These are phyloP conservation scores for Tylopilus rubrobrunneus DNA, from an alignment of 768 basidiomycete species.

Conservation along the genomic window DNA sequence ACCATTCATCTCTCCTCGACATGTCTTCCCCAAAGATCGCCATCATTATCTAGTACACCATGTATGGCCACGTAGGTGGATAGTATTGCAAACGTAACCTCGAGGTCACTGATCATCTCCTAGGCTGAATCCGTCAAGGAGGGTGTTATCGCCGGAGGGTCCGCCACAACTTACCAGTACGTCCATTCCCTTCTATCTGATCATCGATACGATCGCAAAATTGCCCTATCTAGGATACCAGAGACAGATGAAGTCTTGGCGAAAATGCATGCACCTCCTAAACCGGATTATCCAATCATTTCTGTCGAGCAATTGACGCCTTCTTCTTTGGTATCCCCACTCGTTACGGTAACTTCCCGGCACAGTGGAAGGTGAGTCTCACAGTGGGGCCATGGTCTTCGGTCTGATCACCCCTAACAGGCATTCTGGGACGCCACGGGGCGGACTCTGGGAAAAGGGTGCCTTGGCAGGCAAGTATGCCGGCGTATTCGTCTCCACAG, in stretches of 20 bases:
- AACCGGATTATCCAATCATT: constrained; percentile 49
- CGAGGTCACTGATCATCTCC: not conserved
- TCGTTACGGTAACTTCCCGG: constrained; percentile 45
- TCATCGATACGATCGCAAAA: not conserved
- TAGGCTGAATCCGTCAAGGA: constrained; percentile 57
- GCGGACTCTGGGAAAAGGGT: constrained; percentile 58
- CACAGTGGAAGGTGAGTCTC: constrained; percentile 55
- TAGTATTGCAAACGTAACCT: constrained; percentile 48
- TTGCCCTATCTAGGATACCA: constrained; percentile 48
- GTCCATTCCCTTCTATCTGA: constrained; percentile 16
- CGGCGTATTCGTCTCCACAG: constrained; percentile 72
- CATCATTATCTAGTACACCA: constrained; percentile 68
- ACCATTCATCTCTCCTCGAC: not conserved
- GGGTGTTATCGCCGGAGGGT: constrained; percentile 52
- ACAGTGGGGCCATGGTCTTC: not conserved
- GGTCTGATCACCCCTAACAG: constrained; percentile 30
- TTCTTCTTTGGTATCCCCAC: constrained; percentile 42
- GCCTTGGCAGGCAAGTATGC: constrained; percentile 70
- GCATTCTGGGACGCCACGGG: constrained; percentile 75
- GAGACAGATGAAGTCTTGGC: constrained; percentile 72
- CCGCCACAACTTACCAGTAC: constrained; percentile 53
- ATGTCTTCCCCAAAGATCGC: constrained; percentile 56
- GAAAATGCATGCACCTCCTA: constrained; percentile 67
- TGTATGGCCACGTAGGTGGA: too few species aligned
- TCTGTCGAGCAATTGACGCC: constrained; percentile 25